phyloP scores from a whole-genome alignment of 2,329 filamentous ascomycete species.

The Cladosporium halotolerans region DNA sequence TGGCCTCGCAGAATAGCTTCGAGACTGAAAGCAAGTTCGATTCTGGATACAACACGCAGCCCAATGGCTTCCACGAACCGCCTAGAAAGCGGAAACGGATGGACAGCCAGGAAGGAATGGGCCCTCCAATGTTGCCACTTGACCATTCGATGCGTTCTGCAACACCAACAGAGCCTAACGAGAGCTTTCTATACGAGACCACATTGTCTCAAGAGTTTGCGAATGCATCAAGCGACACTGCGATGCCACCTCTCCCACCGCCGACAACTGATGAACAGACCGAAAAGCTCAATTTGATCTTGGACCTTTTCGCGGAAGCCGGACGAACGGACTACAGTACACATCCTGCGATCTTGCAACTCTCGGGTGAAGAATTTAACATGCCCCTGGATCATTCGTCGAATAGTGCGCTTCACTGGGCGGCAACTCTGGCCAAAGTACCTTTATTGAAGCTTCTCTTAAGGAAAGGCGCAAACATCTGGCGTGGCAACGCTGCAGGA shows the following conservation, averaged over 20 bases:
- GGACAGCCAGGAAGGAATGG: slow-evolving; percentile 29
- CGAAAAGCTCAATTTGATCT: slow-evolving; percentile 72
- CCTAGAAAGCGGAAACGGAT: slow-evolving; percentile 69
- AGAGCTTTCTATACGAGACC: slow-evolving; percentile 65
- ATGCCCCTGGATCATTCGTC: slow-evolving; percentile 84
- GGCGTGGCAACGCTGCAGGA: slow-evolving; percentile 78
- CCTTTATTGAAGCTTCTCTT: slow-evolving; percentile 76
- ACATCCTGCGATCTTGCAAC: slow-evolving; percentile 68
- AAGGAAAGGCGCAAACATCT: slow-evolving; percentile 76
- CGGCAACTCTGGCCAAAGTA: slow-evolving; percentile 82
- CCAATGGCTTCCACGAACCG: slow-evolving; percentile 51
- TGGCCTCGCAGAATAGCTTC: slow-evolving; percentile 36
- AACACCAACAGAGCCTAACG: slow-evolving; percentile 73
- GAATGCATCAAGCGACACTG: slow-evolving; percentile 49
- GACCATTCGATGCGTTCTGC: slow-evolving; percentile 54
- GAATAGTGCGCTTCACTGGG: slow-evolving; percentile 93
- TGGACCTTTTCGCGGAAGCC: slow-evolving; percentile 62
- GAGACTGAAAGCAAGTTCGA: slow-evolving; percentile 47
- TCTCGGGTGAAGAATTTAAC: slow-evolving; percentile 77
- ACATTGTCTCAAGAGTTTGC: slow-evolving; percentile 27
- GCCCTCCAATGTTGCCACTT: slow-evolving; percentile 31
- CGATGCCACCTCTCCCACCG: slow-evolving; percentile 58
- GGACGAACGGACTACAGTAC: slow-evolving; percentile 63
- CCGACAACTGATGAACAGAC: slow-evolving; percentile 60
- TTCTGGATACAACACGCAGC: slow-evolving; percentile 61